Evolutionary conservation across 495 filamentous ascomycete genomes (phyloP), one percentile per base, ranked within the genome.

Genomic region (Penicillium mononematosum): DNA sequence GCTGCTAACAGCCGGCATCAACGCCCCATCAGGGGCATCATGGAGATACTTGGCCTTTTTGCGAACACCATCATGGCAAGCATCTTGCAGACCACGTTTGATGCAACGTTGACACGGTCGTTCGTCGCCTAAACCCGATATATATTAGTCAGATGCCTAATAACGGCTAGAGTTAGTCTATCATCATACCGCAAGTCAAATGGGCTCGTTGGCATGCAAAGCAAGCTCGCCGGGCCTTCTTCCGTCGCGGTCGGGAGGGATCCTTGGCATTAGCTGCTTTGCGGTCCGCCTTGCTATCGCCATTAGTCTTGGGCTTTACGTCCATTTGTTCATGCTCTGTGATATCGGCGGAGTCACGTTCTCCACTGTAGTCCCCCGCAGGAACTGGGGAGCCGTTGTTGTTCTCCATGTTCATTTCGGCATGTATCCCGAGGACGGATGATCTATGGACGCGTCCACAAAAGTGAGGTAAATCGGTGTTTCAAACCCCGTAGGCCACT

Each of bases 21-120:
- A 71, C 53, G 83, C 83, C 57, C 94, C 91, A 53, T 89, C 83
- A 38, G 92, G 91, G 25, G 93, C 91, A 77, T 97, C 94, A 73
- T 96, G 92, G 46, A 98, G 87, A 76, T 98, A 98, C 71, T 98
- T 98, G 59, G 94, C 94, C 79, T 98, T 98, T 74, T 98, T 98
- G 58, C 94, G 88, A 39, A 96, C 91, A 42, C 94, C 94, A 66
- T 98, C 94, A 67, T 96, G 90, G 69, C 94, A 98, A 39, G 81
- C 82, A 69, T 96, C 90, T 58, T 90, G 88, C 45, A 97, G 82
- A 19, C 90, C 89, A 45, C 93, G 88, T 71, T 96, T 96, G 58
- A 96, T 90, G 73, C 94, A 98, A 66, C 94, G 83, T 64, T 90
- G 83, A 72, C 94, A 98, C 47, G 94, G 94, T 62, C 94, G 81